phyloP scores from a whole-genome alignment of 2,329 filamentous ascomycete species.

The Immersiporthe knoxdaviesiana region DNA sequence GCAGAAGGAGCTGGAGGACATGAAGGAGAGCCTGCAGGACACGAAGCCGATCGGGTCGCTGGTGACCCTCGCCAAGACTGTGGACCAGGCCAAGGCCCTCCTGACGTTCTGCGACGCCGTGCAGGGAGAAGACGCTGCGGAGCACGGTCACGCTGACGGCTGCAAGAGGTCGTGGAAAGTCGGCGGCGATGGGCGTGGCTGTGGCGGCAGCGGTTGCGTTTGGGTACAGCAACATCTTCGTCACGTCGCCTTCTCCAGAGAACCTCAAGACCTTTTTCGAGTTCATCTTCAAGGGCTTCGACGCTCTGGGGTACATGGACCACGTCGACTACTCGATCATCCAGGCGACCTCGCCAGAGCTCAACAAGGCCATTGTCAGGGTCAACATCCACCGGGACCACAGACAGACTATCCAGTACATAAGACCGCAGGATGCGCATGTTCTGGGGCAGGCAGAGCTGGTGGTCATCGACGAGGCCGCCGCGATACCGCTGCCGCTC shows the following conservation, averaged over 20 bases:
- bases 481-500: slow-evolving; percentile 90
- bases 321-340: slow-evolving; percentile 98
- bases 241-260: slow-evolving; percentile 95
- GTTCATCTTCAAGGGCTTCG: slow-evolving; percentile 98
- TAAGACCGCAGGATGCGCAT: slow-evolving; percentile 93
- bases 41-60: slow-evolving; percentile 85
- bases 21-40: slow-evolving; percentile 87
- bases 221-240: slow-evolving; percentile 99
- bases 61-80: slow-evolving; percentile 82
- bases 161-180: slow-evolving; percentile 93
- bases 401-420: slow-evolving; percentile 97
- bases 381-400: slow-evolving; percentile 96
- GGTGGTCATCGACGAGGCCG: slow-evolving; percentile 95
- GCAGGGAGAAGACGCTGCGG: slow-evolving; percentile 88
- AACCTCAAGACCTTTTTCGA: slow-evolving; percentile 99
- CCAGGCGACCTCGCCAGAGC: slow-evolving; percentile 96
- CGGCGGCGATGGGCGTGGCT: slow-evolving; percentile 90
- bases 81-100: slow-evolving; percentile 96
- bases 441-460: slow-evolving; percentile 93
- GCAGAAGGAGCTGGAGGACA: slow-evolving; percentile 76
- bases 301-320: slow-evolving; percentile 89
- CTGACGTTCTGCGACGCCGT: slow-evolving; percentile 96
- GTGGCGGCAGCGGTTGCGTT: slow-evolving; percentile 93
- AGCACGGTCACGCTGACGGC: slow-evolving; percentile 94
- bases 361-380: slow-evolving; percentile 97